phyloP scores from a whole-genome alignment of 257 asterid genomes.

The Verbena officinalis region DNA sequence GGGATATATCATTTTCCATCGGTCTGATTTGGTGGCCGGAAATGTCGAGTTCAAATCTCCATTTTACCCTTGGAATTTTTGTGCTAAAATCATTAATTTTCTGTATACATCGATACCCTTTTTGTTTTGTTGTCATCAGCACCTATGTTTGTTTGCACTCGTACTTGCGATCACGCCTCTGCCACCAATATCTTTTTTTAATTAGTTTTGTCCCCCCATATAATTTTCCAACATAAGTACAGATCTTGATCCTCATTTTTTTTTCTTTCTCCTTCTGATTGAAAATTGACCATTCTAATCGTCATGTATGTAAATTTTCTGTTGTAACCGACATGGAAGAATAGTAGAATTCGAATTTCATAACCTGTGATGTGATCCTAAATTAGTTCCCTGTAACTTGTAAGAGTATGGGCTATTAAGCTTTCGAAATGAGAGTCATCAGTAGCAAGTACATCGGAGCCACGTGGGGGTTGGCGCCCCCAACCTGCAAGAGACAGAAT shows the following conservation, averaged over 20 bases:
- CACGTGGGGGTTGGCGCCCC: too few relatives aligned
- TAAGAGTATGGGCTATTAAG: too few relatives aligned
- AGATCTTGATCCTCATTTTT: constrained; percentile 31
- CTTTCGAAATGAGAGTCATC: too few relatives aligned
- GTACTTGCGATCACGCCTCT: constrained; percentile 46
- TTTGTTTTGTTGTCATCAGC: constrained; percentile 21
- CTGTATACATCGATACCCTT: constrained; percentile 25
- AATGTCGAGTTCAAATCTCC: constrained; percentile 43
- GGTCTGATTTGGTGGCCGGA: constrained; percentile 45
- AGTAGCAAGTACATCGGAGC: too few relatives aligned
- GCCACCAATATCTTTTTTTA: constrained; percentile 37
- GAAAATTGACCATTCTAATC: constrained; percentile 14
- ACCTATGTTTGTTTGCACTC: constrained; percentile 28
- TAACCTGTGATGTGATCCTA: too few relatives aligned
- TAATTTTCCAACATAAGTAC: constrained; percentile 39
- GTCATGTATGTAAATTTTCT: background rate
- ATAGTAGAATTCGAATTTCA: background rate
- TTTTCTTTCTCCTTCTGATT: constrained; percentile 29
- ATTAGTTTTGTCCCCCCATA: constrained; percentile 33
- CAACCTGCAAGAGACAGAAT: too few relatives aligned
- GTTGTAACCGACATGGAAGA: constrained; percentile 1
- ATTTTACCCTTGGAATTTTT: constrained; percentile 30
- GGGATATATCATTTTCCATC: constrained; percentile 38
- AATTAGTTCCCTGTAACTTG: too few relatives aligned
- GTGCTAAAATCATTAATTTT: background rate